Evolutionary conservation across 352 stramenopile genomes (phyloP).

Genomic region (Phytophthora agathidicida): DNA sequence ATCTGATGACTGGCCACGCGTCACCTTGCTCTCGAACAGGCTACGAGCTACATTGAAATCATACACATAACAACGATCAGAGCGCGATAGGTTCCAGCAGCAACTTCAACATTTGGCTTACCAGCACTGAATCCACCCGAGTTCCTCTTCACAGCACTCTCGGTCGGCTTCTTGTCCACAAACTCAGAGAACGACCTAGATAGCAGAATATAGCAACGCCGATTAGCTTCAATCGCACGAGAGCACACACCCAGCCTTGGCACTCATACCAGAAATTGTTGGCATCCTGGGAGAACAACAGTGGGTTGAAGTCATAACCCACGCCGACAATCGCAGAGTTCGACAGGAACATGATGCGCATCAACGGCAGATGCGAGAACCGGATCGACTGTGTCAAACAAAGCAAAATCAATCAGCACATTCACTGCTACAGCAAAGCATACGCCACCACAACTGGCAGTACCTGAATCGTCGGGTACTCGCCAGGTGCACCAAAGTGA

Average conservation of each 20-base stretch:
- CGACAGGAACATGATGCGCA: conserved; percentile 87
- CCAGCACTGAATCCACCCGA: conserved; percentile 74
- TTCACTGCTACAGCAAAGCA: neutral
- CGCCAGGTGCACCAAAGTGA: conserved; percentile 71
- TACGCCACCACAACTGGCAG: neutral
- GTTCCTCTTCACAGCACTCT: conserved; percentile 58
- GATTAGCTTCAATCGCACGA: neutral
- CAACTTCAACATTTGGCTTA: conserved; percentile 15
- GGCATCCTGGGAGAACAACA: conserved; percentile 84
- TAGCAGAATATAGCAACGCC: neutral
- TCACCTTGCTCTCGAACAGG: conserved; percentile 89
- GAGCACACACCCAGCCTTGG: conserved; percentile 8
- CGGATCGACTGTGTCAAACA: conserved; percentile 74
- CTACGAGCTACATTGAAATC: conserved; percentile 49
- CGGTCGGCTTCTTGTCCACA: conserved; percentile 77
- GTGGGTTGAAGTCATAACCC: conserved; percentile 93
- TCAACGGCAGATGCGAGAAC: conserved; percentile 87
- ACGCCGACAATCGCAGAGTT: conserved; percentile 89
- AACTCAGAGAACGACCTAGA: conserved; percentile 73
- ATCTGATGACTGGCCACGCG: conserved; percentile 80
- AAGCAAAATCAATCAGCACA: neutral
- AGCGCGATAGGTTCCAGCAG: neutral
- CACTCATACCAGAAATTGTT: conserved; percentile 75
- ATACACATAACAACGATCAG: conserved; percentile 9
- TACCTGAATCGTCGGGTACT: conserved; percentile 82